Percentiles rank a stretch among this genome's conserved stretches.
Conservation (phyloP, 2,329 filamentous ascomycete species). For the Neofusicoccum ribis region DNA sequence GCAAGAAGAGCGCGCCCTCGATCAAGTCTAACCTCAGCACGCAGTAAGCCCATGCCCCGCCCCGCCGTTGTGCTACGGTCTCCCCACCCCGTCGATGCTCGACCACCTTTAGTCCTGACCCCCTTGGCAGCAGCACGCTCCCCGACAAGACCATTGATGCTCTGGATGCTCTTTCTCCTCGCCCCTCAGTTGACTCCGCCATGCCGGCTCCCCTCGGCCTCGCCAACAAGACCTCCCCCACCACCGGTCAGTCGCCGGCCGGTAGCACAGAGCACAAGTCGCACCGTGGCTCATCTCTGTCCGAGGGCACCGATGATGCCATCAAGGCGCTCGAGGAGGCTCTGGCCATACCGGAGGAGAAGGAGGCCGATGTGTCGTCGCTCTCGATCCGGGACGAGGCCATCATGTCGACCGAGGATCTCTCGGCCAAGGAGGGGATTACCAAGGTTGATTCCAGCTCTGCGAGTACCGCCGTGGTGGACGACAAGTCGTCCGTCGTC, state of each 20-base stretch:
- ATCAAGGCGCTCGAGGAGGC: slow-evolving; percentile 35
- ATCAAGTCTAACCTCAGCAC: slow-evolving; percentile 39
- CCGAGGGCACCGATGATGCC: slow-evolving; percentile 29
- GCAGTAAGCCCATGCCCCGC: slow-evolving; percentile 16
- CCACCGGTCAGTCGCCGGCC: slow-evolving; percentile 22
- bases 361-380: slow-evolving; percentile 4
- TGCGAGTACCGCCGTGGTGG: slow-evolving; percentile 10
- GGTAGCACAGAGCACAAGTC: slow-evolving; percentile 14
- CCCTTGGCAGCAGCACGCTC: slow-evolving; percentile 8
- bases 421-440: not conserved
- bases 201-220: slow-evolving; percentile 2
- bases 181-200: slow-evolving; percentile 11
- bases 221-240: slow-evolving; percentile 16
- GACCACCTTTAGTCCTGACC: slow-evolving; percentile 13
- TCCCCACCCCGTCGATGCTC: slow-evolving; percentile 6
- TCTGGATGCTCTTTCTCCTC: slow-evolving; percentile 9
- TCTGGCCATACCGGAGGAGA: slow-evolving; percentile 29
- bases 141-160: not conserved
- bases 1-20: slow-evolving; percentile 34
- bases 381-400: not conserved
- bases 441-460: slow-evolving; percentile 7
- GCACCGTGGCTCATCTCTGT: slow-evolving; percentile 30
- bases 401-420: not conserved
- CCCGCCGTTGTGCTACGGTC: slow-evolving; percentile 9
- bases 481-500: slow-evolving; percentile 3